Percentiles rank a stretch among this genome's conserved stretches.
These are phyloP conservation scores for Samsoniella hepiali DNA, from an alignment of 2,329 filamentous ascomycete genomes.

Conservation along the genomic window DNA sequence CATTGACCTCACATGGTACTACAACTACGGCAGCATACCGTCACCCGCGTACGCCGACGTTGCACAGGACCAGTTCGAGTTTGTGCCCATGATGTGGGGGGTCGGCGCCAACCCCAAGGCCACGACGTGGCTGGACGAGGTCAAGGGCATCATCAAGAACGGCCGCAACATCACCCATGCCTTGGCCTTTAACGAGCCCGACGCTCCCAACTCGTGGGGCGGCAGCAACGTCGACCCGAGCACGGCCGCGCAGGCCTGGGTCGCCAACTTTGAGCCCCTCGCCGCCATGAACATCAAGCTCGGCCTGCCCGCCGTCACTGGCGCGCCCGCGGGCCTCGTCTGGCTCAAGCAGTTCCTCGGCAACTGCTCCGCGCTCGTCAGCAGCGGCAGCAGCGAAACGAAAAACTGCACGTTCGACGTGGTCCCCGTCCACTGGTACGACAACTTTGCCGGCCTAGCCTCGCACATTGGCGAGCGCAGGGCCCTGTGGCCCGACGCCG, in stretches of 20 bases:
- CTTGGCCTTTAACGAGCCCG: slow-evolving; percentile 78
- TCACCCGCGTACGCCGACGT: slow-evolving; percentile 48
- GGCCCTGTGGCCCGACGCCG: slow-evolving; percentile 51
- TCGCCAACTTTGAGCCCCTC: slow-evolving; percentile 67
- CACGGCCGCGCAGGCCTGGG: slow-evolving; percentile 66
- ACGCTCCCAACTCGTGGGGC: slow-evolving; percentile 52
- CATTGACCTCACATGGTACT: slow-evolving; percentile 75
- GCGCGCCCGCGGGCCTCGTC: slow-evolving; percentile 53
- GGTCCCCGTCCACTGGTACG: slow-evolving; percentile 65
- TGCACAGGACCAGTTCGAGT: slow-evolving; percentile 59
- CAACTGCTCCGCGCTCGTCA: slow-evolving; percentile 60
- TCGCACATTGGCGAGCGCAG: slow-evolving; percentile 58
- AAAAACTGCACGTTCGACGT: slow-evolving; percentile 62
- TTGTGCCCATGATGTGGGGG: slow-evolving; percentile 81
- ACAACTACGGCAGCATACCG: slow-evolving; percentile 67
- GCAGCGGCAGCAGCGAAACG: slow-evolving; percentile 26
- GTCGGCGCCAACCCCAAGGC: slow-evolving; percentile 45
- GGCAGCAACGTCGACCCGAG: slow-evolving; percentile 60
- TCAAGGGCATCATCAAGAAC: slow-evolving; percentile 51
- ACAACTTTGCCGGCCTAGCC: slow-evolving; percentile 65
- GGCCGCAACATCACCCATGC: slow-evolving; percentile 62
- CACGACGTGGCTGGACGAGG: slow-evolving; percentile 58
- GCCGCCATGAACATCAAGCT: slow-evolving; percentile 61
- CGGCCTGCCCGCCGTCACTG: slow-evolving; percentile 69
- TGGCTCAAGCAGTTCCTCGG: slow-evolving; percentile 67